phyloP scores from a whole-genome alignment of 768 basidiomycete genomes.

The Rubroboletus pulcherrimus region DNA sequence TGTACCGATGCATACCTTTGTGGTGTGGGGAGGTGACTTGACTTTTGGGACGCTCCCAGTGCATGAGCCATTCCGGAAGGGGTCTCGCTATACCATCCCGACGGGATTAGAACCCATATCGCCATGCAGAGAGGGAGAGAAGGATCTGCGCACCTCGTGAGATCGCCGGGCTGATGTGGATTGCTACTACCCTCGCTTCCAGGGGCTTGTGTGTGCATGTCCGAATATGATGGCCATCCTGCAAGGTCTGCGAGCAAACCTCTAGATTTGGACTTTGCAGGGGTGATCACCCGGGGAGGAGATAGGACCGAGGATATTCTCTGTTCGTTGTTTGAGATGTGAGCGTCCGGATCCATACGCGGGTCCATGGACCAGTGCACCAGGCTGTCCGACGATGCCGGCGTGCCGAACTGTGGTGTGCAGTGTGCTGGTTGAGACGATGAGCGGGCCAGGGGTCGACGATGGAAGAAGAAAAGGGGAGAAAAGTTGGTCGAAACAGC shows the following conservation, averaged over 20 bases:
- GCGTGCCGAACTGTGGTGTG: background rate
- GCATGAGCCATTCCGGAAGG: conserved; percentile 3
- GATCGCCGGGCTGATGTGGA: conserved; percentile 4
- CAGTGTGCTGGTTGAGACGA: background rate
- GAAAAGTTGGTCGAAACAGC: conserved; percentile 4
- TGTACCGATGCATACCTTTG: conserved; percentile 22
- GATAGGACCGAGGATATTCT: background rate
- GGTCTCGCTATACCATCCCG: conserved; percentile 2
- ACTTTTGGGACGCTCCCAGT: conserved; percentile 11
- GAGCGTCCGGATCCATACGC: background rate
- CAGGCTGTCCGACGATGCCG: background rate
- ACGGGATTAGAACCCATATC: background rate
- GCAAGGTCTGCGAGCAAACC: conserved; percentile 12
- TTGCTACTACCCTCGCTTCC: conserved; percentile 8
- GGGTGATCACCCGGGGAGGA: conserved; percentile 9
- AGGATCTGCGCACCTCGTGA: conserved; percentile 13
- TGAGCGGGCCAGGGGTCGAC: background rate
- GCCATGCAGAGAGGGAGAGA: background rate
- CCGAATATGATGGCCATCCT: conserved; percentile 15
- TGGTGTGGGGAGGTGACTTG: conserved; percentile 29
- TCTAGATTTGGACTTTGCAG: conserved; percentile 8
- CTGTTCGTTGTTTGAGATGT: conserved; percentile 3
- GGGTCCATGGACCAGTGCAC: conserved; percentile 9
- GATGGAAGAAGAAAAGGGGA: conserved; percentile 1
- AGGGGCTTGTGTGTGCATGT: conserved; percentile 12